phyloP scores from a whole-genome alignment of 2,329 filamentous ascomycete genomes.

The Talaromyces rugulosus region DNA sequence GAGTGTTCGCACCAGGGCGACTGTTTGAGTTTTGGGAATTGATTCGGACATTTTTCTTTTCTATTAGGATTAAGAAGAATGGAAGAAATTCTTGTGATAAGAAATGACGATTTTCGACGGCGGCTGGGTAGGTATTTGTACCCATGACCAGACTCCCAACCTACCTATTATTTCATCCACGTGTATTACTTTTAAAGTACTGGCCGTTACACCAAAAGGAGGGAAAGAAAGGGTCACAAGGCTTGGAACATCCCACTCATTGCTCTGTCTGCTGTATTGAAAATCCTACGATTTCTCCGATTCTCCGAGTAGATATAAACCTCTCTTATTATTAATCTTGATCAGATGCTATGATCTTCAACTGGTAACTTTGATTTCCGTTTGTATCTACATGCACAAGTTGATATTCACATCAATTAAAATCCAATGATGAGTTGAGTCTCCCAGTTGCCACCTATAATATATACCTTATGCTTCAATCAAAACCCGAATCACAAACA shows the following conservation, averaged over 20 bases:
- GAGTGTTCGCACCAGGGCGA: conserved; percentile 38
- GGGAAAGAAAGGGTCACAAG: not conserved
- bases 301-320: not conserved
- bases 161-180: not conserved
- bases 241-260: not conserved
- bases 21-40: conserved; percentile 31
- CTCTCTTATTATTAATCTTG: too few relatives aligned
- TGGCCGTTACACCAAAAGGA: not conserved
- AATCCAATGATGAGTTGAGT: not conserved
- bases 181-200: not conserved
- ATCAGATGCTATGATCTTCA: not conserved
- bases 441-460: too few relatives aligned
- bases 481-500: not conserved
- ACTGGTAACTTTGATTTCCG: not conserved
- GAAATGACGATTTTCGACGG: not conserved
- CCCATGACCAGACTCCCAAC: not conserved
- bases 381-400: not conserved
- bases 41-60: not conserved
- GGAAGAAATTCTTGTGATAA: not conserved
- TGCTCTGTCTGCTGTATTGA: not conserved
- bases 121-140: not conserved
- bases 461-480: not conserved
- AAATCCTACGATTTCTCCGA: not conserved
- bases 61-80: not conserved
- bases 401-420: too few relatives aligned